Evolutionary conservation across 2,329 filamentous ascomycete species (phyloP), one percentile per base, ranked within the genome.

Genomic region (Geoglossum cookeanum): DNA sequence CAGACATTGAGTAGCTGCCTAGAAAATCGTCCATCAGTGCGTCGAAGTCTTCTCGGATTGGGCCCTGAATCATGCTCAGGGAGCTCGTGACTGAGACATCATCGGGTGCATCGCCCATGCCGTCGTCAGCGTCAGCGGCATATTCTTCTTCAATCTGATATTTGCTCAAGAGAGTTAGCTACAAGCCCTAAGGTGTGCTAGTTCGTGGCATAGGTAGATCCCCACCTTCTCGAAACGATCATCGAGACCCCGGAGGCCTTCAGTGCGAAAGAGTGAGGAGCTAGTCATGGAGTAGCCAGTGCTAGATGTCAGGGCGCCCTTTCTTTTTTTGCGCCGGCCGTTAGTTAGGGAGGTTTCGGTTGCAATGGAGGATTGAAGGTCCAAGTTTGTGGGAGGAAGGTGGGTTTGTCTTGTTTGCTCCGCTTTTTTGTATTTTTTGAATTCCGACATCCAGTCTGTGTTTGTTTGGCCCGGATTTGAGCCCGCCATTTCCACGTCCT

Each of bases 11-110:
- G 66, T 87, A 84, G 37, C 75, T 81, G 7, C 82, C 85, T 30
- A 97, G 71, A 71, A 98, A 98, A 58, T 95, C 90, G 66, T 97
- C 91, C 75, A 98, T 81, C 67, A 97, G 88, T 60, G 75, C 79
- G 67, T 95, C 84, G 69, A 98, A 95, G 67, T 96, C 90, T 44
- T 77, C 74, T 51, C 88, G 76, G 42, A 87, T 72, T 8, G 83
- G 78, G 9, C 81, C 83, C 51, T 80, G 72, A 4, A 74, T 83
- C 64, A 83, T 74, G 3, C 79, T 68, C 4, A 22, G 22, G 22
- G 71, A 69, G 57, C 58, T 72, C 69, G 68, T 66, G 61, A 73
- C 72, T 55, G 76, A 78, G 70, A 77, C 42, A 11, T 74, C 61
- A 42, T 60, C 69, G 42, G 64, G 69, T 58, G 22, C 22, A 22